Evolutionary conservation across 768 basidiomycete genomes (phyloP).

Genomic region (Mycena metata): DNA sequence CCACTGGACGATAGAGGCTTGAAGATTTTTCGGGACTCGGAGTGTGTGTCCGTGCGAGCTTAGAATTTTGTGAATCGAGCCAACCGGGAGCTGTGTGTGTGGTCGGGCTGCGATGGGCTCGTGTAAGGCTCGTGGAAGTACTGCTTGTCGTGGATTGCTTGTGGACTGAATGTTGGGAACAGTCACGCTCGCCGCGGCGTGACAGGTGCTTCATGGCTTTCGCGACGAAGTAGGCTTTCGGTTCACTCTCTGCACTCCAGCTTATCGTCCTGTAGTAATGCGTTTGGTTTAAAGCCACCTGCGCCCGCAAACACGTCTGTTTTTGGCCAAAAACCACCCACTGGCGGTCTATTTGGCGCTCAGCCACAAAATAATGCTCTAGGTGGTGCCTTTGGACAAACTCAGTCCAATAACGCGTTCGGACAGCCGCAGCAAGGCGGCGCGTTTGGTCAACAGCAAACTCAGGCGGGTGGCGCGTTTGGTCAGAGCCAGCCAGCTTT

Average conservation of each 20-base stretch:
- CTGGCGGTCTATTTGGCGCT: slow-evolving; percentile 56
- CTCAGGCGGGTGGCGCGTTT: slow-evolving; percentile 30
- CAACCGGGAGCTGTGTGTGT: too few relatives aligned
- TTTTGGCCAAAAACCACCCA: slow-evolving; percentile 50
- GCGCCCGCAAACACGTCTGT: slow-evolving; percentile 41
- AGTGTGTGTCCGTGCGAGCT: too few relatives aligned
- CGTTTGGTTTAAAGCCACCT: slow-evolving; percentile 58
- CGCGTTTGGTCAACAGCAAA: slow-evolving; percentile 44
- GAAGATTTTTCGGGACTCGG: too few relatives aligned
- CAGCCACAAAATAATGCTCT: slow-evolving; percentile 42
- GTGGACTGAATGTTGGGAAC: too few relatives aligned
- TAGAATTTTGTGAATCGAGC: too few relatives aligned
- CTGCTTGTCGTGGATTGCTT: too few relatives aligned
- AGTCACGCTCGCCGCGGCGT: too few relatives aligned
- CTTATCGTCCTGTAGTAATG: slow-evolving; percentile 39
- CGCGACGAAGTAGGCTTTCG: slow-evolving; percentile 25
- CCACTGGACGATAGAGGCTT: too few relatives aligned
- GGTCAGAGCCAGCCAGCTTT: slow-evolving; percentile 31
- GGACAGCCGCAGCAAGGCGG: neutral
- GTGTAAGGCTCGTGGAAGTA: too few relatives aligned
- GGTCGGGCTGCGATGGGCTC: too few relatives aligned
- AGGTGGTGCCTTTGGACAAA: slow-evolving; percentile 35
- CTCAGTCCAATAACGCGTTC: neutral
- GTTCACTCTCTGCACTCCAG: neutral
- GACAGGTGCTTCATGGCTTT: slow-evolving; percentile 32